Base-by-base conservation (phyloP, 2,329 filamentous ascomycete species). In the Leptographium galeiforme region DNA sequence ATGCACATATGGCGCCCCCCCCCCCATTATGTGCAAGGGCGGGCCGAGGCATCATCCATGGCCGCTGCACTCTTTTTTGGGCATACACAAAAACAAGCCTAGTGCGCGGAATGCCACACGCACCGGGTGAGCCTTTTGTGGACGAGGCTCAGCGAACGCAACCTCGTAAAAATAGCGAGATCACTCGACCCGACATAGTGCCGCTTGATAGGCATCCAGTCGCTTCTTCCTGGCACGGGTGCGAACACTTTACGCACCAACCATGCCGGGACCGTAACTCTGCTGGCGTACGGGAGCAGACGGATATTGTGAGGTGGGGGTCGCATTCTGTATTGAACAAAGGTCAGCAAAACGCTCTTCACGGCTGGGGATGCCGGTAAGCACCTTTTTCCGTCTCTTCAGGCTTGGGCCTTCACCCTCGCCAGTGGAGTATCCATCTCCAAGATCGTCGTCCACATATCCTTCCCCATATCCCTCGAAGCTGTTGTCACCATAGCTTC, bases 381-480 rank as follows among this genome's bases (percentile, higher is more conserved):
- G 66, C 65, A 82, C 80, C 79, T 83, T 82, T 70, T 84, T 85
- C 65, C 79, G 75, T 60, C 80, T 75, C 69, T 84, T 84, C 60
- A 76, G 70, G 59, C 72, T 74, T 45, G 67, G 64, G 57, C 67
- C 67, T 60, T 86, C 84, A 60, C 81, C 81, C 59, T 86, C 85
- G 55, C 81, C 84, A 25, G 84, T 87, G 25, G 83, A 87, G 62
- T 88, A 84, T n/a, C 78, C 72, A 13, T 77, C 81, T 46, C 74
- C 79, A 10, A 64, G 66, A 57, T 85, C 84, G 58, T 87, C 84
- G 57, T 89, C 85, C 11, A 76, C 76, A 59, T 75, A 88, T 38
- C 82, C 82, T 59, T 89, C 84, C 46, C 79, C 78, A 61, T 89
- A 89, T 44, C 86, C 85, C 61, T 85, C 81, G 62, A 79, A 90